Evolutionary conservation across 257 asterid genomes (phyloP).

Genomic region (Solanum microdontum): DNA sequence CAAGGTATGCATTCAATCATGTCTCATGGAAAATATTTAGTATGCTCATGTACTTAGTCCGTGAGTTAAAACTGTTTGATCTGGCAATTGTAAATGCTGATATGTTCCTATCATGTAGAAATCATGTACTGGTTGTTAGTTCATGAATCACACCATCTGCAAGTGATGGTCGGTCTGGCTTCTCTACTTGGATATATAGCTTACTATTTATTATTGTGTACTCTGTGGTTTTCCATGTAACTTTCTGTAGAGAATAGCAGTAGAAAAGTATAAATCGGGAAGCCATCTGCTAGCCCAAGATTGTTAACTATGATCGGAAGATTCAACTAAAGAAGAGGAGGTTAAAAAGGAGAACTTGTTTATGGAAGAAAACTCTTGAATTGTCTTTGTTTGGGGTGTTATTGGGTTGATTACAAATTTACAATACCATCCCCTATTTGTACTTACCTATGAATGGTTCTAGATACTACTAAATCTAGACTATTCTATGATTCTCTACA

Average conservation of each 20-base stretch:
- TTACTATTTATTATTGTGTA: too few species aligned
- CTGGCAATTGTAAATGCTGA: not conserved
- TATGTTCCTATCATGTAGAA: not conserved
- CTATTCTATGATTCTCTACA: too few species aligned
- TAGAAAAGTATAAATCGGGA: not conserved
- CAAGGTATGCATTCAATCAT: constrained; percentile 26
- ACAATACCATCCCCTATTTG: too few species aligned
- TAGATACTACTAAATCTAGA: too few species aligned
- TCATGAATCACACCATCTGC: not conserved
- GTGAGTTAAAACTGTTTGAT: not conserved
- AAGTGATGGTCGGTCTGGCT: not conserved
- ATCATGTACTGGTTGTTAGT: not conserved
- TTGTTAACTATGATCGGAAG: too few species aligned
- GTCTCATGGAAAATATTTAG: not conserved
- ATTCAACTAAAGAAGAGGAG: not conserved
- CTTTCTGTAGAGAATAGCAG: not conserved
- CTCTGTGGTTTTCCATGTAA: too few species aligned
- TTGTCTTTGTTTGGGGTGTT: not conserved
- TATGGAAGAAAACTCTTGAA: too few species aligned
- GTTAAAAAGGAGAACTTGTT: not conserved
- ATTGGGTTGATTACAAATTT: not conserved
- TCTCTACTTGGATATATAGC: not conserved
- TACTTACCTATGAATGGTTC: too few species aligned
- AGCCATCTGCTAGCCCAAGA: not conserved
- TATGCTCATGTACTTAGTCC: not conserved